These are phyloP conservation scores for Dipteronia sinensis DNA, from an alignment of 345 rosid genomes.

Conservation along the genomic window DNA sequence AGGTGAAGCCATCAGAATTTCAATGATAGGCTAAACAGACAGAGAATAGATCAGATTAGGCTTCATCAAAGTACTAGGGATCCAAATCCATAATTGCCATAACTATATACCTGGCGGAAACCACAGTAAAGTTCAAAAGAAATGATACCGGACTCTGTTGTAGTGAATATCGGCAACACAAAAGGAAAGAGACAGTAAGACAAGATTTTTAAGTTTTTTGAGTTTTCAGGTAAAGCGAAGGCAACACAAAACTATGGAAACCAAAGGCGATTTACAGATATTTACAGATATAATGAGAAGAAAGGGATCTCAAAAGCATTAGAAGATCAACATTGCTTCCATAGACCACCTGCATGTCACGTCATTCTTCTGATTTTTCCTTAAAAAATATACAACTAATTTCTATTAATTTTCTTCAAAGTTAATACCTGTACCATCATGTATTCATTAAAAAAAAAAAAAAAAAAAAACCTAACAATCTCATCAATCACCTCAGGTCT, in stretches of 20 bases:
- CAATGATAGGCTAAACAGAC: conserved; percentile 17
- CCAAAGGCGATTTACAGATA: no score
- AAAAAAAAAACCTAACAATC: background rate
- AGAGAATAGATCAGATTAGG: background rate
- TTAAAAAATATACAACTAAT: background rate
- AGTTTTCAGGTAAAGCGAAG: no score
- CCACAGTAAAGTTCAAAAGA: background rate
- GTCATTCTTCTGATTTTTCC: background rate
- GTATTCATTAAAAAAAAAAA: background rate
- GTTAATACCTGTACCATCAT: background rate
- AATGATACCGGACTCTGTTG: background rate
- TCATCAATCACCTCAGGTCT: background rate
- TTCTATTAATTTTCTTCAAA: background rate
- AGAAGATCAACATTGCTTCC: background rate
- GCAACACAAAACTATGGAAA: no score
- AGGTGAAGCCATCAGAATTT: conserved; percentile 25
- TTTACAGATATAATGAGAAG: background rate
- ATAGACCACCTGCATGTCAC: background rate
- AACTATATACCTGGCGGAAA: conserved; percentile 2
- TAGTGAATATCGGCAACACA: background rate
- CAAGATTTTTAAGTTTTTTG: no score
- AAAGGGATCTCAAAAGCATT: background rate
- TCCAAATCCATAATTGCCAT: background rate
- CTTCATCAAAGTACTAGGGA: background rate
- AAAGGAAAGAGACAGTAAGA: background rate